Evolutionary conservation across 2,329 filamentous ascomycete species (phyloP).

Genomic region (Rosellinia necatrix): DNA sequence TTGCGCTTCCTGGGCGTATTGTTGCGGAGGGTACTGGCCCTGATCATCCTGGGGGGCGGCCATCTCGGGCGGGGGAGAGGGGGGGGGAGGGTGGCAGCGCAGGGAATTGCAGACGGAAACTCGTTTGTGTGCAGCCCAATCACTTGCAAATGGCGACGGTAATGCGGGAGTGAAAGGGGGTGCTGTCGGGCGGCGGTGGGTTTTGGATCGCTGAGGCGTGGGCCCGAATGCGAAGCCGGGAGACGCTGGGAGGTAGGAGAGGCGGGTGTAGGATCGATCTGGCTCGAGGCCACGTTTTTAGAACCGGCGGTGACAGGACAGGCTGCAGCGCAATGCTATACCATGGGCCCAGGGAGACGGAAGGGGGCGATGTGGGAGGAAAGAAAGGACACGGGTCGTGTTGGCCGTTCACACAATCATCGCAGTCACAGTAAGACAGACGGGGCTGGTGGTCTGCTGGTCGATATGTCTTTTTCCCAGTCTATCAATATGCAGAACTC

Average conservation of each 20-base stretch:
- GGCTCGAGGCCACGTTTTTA: conserved; percentile 30
- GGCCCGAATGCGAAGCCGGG: conserved; percentile 7
- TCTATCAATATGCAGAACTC: background rate
- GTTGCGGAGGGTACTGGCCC: conserved; percentile 52
- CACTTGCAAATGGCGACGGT: background rate
- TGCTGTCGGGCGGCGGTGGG: conserved; percentile 6
- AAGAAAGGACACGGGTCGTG: conserved; percentile 6
- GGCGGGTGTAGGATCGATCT: background rate
- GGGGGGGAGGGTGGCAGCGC: conserved; percentile 39
- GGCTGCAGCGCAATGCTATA: conserved; percentile 11
- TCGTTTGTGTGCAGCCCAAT: conserved; percentile 3
- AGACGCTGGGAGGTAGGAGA: background rate
- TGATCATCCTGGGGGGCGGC: conserved; percentile 61
- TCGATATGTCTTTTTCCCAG: conserved; percentile 12
- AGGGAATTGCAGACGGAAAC: conserved; percentile 20
- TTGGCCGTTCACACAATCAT: conserved; percentile 18
- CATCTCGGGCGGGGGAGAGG: too few relatives aligned
- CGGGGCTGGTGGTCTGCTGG: background rate
- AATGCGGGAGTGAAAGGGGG: conserved; percentile 6
- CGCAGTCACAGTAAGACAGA: background rate
- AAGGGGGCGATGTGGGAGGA: background rate
- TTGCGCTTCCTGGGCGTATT: conserved; percentile 47
- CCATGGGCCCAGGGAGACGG: background rate
- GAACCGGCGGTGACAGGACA: conserved; percentile 29
- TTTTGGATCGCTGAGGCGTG: conserved; percentile 4